Evolutionary conservation across 345 rosid genomes (phyloP), one percentile per base, ranked within the genome.

Genomic region (Ceriops decandra): DNA sequence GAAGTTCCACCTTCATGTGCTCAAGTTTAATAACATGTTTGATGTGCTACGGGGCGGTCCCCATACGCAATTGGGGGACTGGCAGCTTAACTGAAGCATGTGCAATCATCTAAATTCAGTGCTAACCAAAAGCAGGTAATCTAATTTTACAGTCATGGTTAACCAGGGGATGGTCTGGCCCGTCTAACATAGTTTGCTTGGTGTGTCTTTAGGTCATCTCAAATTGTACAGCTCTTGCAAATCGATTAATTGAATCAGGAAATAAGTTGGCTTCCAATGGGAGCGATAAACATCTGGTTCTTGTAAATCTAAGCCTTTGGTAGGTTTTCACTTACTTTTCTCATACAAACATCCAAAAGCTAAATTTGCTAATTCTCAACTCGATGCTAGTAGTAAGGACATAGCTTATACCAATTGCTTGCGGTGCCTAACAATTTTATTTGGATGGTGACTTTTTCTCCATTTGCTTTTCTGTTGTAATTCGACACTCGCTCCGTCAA

Each of bases 241-340:
- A 69, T 67, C 84, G 86, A 54, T 76, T 91, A 81, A 74, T 78
- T 70, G 96, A 88, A 79, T 79, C 86, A 31, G 98, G 95, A 26
- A 89, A 87, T 76, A 79, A 80, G 66, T 72, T 93, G 57, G 98
- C 89, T 67, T 93, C 98, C 57, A 96, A 96, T 51, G 98, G 97
- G 98, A 93, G 80, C 24, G 24, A 22, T 22, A 22, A 22, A 22
- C 24, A 22, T 22, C 24, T 22, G 24, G 24, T 22, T 22, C 24
- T 22, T 22, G 24, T 22, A 22, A 22, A 22, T 22, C 80, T 91
- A 68, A 85, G 78, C 92, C 97, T 54, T 19, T 88, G 78, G 97
- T 93, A 75, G 82, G 88, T 76, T 54, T 51, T 31, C 32, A 31
- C 46, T 13, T 10, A 36, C 9, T 36, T 36, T 31, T 31, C 32